Percentiles rank a stretch among this genome's conserved stretches.
phyloP scores from a whole-genome alignment of 345 rosid species.

The Melaleuca alternifolia region DNA sequence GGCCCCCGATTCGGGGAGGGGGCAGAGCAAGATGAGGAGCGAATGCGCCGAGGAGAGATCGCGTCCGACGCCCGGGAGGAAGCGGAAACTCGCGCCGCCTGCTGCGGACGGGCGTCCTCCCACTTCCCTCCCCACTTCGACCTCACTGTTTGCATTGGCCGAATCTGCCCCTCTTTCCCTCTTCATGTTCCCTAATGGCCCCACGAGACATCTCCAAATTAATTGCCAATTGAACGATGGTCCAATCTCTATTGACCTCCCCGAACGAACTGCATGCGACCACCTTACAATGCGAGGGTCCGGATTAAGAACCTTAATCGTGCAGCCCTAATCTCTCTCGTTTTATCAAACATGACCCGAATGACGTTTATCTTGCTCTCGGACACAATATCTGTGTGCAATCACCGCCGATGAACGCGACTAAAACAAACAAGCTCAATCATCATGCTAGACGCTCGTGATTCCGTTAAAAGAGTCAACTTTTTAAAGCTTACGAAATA shows the following conservation, averaged over 20 bases:
- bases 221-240: neutral
- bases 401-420: neutral
- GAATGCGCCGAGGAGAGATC: slow-evolving; percentile 19
- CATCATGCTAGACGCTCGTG: neutral
- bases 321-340: neutral
- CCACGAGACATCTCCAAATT: neutral
- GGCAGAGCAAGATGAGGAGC: slow-evolving; percentile 13
- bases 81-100: neutral
- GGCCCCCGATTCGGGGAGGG: slow-evolving; percentile 22
- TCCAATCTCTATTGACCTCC: neutral
- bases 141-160: neutral
- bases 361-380: neutral
- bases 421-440: neutral
- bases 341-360: neutral
- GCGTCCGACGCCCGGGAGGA: slow-evolving; percentile 17
- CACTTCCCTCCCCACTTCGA: neutral
- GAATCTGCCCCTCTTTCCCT: neutral
- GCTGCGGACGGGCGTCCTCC: slow-evolving; percentile 9
- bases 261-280: neutral
- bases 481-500: neutral
- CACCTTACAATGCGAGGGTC: neutral
- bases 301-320: neutral
- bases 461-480: neutral
- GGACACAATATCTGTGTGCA: neutral
- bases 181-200: neutral